phyloP scores from a whole-genome alignment of 176 grass and related monocot species.

The Echinochloa phyllopogon region DNA sequence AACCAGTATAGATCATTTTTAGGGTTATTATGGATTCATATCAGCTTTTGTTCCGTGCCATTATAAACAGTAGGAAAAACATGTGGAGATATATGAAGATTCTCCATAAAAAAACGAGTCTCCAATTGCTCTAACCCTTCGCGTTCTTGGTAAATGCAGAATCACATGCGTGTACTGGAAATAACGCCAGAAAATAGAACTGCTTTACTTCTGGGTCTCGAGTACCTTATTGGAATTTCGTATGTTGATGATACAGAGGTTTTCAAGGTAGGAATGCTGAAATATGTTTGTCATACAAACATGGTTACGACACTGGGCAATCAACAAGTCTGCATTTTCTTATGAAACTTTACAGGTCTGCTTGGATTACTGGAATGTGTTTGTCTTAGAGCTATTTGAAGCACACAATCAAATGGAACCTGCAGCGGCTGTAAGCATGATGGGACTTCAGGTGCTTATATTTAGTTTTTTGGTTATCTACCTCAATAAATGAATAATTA shows the following conservation, averaged over 20 bases:
- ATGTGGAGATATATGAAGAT: conserved; percentile 6
- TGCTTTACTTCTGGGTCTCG: conserved; percentile 82
- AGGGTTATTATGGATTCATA: not conserved
- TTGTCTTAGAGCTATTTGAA: conserved; percentile 97
- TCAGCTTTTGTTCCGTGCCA: not conserved
- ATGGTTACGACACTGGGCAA: conserved; percentile 5
- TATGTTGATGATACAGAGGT: conserved; percentile 99
- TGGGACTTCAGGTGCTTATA: conserved; percentile 77
- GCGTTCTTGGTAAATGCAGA: conserved; percentile 43
- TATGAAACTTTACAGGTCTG: conserved; percentile 65
- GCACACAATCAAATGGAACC: conserved; percentile 89
- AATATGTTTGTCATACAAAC: conserved; percentile 30
- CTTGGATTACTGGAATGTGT: conserved; percentile 98
- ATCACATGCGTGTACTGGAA: conserved; percentile 89
- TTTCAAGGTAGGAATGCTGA: conserved; percentile 75
- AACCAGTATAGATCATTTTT: not conserved
- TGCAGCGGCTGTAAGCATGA: conserved; percentile 85
- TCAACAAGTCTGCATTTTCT: conserved; percentile 65
- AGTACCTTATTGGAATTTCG: conserved; percentile 97
- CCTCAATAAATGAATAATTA: not conserved
- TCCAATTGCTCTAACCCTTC: conserved; percentile 26
- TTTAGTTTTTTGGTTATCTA: conserved; percentile 24
- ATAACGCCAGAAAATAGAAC: conserved; percentile 78
- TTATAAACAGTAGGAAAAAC: not conserved
- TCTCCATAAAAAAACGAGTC: not conserved